These are phyloP conservation scores for Calycina herbarum DNA, from an alignment of 2,329 filamentous ascomycete species.

Conservation along the genomic window DNA sequence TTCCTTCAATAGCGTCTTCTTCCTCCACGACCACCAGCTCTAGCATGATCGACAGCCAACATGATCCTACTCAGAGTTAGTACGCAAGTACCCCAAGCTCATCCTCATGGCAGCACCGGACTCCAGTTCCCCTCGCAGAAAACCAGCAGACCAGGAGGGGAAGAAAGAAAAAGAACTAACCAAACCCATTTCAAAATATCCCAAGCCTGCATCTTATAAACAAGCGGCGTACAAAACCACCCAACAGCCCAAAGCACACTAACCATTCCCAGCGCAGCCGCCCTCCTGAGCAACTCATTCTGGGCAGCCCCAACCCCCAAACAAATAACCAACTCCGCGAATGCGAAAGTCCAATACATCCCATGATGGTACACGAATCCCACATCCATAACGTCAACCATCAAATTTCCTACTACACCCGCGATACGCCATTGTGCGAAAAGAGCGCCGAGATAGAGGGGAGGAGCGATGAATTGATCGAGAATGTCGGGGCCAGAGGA, in stretches of 20 bases:
- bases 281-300: constrained; percentile 22
- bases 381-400: constrained; percentile 16
- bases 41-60: constrained; percentile 27
- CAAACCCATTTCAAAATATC: constrained; percentile 11
- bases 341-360: constrained; percentile 25
- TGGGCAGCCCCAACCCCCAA: constrained; percentile 16
- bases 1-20: constrained; percentile 12
- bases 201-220: constrained; percentile 23
- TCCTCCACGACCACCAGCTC: constrained; percentile 15
- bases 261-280: constrained; percentile 18
- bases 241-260: constrained; percentile 24
- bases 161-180: neutral
- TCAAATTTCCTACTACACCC: constrained; percentile 18
- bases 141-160: neutral
- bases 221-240: constrained; percentile 21
- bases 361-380: constrained; percentile 22
- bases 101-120: constrained; percentile 8
- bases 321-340: constrained; percentile 16
- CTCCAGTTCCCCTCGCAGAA: neutral
- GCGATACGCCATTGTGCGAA: constrained; percentile 29
- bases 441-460: constrained; percentile 24
- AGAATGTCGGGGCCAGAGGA: constrained; percentile 22
- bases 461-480: constrained; percentile 23
- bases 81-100: constrained; percentile 24
- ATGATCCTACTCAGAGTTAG: constrained; percentile 25